Conservation (phyloP, 169 alveolate species). For the Plasmodium inui region DNA sequence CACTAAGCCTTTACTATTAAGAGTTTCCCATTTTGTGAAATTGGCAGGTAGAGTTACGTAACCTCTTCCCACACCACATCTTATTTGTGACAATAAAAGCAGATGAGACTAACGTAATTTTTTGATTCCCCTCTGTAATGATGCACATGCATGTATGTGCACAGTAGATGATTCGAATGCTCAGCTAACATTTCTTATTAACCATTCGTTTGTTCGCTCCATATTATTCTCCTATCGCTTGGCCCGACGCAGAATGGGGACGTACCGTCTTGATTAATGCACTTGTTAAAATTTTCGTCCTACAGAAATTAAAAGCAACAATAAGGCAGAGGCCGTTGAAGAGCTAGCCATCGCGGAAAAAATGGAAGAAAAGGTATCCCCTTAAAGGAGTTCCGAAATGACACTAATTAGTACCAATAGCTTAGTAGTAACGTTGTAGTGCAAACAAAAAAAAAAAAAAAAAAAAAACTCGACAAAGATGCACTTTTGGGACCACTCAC, state of each 20-base stretch:
- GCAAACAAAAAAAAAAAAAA: neutral
- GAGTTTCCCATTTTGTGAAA: conserved; percentile 39
- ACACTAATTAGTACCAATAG: neutral
- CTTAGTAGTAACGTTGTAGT: neutral
- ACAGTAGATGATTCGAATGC: neutral
- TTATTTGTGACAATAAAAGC: neutral
- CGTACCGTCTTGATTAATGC: neutral
- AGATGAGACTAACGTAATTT: neutral
- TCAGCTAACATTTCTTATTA: neutral
- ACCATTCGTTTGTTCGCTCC: neutral
- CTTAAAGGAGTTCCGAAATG: neutral
- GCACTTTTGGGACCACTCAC: neutral
- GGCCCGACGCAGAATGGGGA: neutral
- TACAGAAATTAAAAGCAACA: conserved; percentile 47
- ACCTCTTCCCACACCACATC: neutral
- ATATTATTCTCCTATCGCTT: neutral
- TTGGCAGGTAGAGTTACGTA: conserved; percentile 14
- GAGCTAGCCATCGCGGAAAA: conserved; percentile 22
- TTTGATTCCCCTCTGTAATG: neutral
- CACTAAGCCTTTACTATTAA: conserved; percentile 49
- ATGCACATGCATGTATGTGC: neutral
- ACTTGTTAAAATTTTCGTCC: neutral
- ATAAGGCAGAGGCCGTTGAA: conserved; percentile 29
- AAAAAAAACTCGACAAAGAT: neutral
- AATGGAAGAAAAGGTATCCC: conserved; percentile 25